These are phyloP conservation scores for Chlamydomonas sphaeroides DNA, from an alignment of 139 green algal species.

Conservation along the genomic window DNA sequence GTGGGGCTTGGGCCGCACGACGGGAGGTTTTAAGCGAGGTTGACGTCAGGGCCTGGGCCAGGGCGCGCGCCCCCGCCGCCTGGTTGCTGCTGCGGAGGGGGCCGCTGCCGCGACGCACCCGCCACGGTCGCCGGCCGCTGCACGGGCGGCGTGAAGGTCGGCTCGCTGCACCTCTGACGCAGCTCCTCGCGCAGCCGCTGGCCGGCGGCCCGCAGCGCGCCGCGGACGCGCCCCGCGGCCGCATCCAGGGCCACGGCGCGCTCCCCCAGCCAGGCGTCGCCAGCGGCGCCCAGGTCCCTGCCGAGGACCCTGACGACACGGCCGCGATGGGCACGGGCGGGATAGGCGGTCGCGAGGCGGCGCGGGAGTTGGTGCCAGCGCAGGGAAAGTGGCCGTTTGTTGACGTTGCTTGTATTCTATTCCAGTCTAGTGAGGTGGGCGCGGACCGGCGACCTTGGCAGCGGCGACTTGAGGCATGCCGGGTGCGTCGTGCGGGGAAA, in stretches of 20 bases:
- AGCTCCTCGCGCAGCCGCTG: slow-evolving; percentile 24
- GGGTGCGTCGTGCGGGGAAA: no score
- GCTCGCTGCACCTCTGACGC: slow-evolving; percentile 3
- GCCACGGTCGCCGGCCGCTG: neutral
- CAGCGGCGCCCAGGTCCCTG: neutral
- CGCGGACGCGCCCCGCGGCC: neutral
- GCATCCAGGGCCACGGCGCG: neutral
- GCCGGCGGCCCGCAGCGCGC: neutral
- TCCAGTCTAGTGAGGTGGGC: no score
- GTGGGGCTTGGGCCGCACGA: no score
- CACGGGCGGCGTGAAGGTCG: neutral
- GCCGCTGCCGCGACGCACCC: neutral
- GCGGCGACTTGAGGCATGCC: no score
- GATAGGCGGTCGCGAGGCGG: neutral
- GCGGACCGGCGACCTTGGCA: no score
- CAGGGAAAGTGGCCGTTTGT: no score
- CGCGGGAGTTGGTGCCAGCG: no score
- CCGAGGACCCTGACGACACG: neutral
- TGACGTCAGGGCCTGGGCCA: no score
- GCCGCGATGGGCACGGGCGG: neutral
- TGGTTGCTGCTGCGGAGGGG: no score
- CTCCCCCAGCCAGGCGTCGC: neutral
- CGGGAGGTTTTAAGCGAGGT: no score
- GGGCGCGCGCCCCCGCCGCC: no score
- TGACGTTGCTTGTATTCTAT: neutral